Evolutionary conservation across 1,284 basidiomycete species (phyloP).

Genomic region (Meira miltonrushii): DNA sequence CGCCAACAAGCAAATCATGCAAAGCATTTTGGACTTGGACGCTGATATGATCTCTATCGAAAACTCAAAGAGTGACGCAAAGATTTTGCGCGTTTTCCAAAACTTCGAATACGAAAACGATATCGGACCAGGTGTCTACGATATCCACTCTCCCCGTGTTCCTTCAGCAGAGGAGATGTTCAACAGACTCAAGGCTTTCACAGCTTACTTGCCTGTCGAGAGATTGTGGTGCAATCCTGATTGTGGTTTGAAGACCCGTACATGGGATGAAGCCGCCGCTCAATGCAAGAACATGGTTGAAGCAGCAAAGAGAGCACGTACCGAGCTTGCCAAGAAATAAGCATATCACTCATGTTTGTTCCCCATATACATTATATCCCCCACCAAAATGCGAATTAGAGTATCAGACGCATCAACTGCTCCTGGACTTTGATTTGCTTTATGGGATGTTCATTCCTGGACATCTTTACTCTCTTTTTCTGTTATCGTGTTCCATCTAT

Average conservation of each 20-base stretch:
- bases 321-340: slow-evolving; percentile 42
- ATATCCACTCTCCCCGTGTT: slow-evolving; percentile 99
- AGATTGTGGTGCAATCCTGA: slow-evolving; percentile 81
- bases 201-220: slow-evolving; percentile 45
- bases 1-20: slow-evolving; percentile 79
- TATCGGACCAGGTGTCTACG: slow-evolving; percentile 88
- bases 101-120: slow-evolving; percentile 85
- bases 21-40: slow-evolving; percentile 92
- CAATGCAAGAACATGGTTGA: slow-evolving; percentile 47
- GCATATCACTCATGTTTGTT: neutral
- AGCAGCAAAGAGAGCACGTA: slow-evolving; percentile 79
- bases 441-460: neutral
- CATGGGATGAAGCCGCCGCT: slow-evolving; percentile 63
- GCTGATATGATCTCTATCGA: slow-evolving; percentile 99
- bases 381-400: neutral
- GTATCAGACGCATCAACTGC: slow-evolving; percentile 3
- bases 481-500: neutral
- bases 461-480: neutral
- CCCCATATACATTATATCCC: neutral
- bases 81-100: slow-evolving; percentile 92
- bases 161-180: slow-evolving; percentile 81
- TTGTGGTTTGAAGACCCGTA: slow-evolving; percentile 58
- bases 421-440: neutral
- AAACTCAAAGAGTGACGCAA: slow-evolving; percentile 60
- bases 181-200: slow-evolving; percentile 79